phyloP scores from a whole-genome alignment of 108 stramenopile genomes.

The Parietichytrium sp. region DNA sequence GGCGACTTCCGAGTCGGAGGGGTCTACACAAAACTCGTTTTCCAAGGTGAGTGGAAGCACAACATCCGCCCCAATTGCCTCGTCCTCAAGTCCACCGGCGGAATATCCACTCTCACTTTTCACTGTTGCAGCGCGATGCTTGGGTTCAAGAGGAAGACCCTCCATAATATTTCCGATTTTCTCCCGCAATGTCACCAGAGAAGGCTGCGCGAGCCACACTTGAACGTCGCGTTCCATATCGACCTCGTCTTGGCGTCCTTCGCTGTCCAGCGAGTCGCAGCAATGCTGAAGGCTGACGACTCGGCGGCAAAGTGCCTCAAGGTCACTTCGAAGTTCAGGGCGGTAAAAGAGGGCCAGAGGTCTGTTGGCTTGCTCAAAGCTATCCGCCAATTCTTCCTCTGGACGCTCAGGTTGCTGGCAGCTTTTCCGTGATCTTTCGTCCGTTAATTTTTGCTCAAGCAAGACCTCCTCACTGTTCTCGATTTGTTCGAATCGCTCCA shows the following conservation, averaged over 20 bases:
- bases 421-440: no score
- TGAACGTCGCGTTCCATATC: background rate
- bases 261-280: background rate
- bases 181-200: background rate
- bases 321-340: background rate
- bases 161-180: background rate
- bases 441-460: no score
- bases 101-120: background rate
- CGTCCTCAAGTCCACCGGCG: no score
- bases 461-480: no score
- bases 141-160: background rate
- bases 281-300: background rate
- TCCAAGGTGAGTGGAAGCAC: no score
- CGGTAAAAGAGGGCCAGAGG: conserved; percentile 8
- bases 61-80: no score
- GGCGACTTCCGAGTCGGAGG: no score
- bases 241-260: background rate
- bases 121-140: background rate
- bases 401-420: no score
- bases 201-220: background rate
- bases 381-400: no score
- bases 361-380: conserved; percentile 19
- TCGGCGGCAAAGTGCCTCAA: background rate
- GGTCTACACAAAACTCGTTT: no score
- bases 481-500: no score